phyloP scores from a whole-genome alignment of 495 filamentous ascomycete genomes.

The Podospora appendiculata region DNA sequence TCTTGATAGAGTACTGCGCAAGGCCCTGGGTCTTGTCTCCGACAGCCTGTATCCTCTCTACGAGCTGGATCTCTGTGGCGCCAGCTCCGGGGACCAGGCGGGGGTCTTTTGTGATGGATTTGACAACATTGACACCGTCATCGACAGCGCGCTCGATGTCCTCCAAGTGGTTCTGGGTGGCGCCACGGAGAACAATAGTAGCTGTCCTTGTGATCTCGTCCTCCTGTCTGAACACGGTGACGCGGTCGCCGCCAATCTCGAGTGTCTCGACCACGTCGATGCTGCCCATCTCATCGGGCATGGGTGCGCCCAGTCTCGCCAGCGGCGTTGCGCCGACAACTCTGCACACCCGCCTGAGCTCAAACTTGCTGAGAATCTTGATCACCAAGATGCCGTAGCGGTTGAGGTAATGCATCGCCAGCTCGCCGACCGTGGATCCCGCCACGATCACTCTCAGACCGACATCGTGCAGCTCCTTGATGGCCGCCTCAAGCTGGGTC shows the following conservation, averaged over 20 bases:
- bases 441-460: slow-evolving; percentile 88
- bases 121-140: slow-evolving; percentile 97
- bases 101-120: slow-evolving; percentile 91
- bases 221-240: slow-evolving; percentile 98
- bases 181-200: slow-evolving; percentile 89
- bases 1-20: slow-evolving; percentile 90
- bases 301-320: slow-evolving; percentile 90
- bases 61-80: slow-evolving; percentile 90
- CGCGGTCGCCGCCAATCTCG: slow-evolving; percentile 96
- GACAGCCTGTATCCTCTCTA: slow-evolving; percentile 80
- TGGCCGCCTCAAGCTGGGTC: slow-evolving; percentile 73
- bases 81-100: slow-evolving; percentile 90
- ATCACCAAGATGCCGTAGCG: slow-evolving; percentile 92
- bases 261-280: slow-evolving; percentile 95
- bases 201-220: slow-evolving; percentile 85
- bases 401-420: slow-evolving; percentile 96
- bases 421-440: slow-evolving; percentile 85
- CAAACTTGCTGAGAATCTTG: slow-evolving; percentile 97
- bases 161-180: slow-evolving; percentile 96
- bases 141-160: slow-evolving; percentile 97
- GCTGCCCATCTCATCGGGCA: slow-evolving; percentile 98
- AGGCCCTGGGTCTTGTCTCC: slow-evolving; percentile 89
- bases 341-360: slow-evolving; percentile 85
- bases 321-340: slow-evolving; percentile 95
- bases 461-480: slow-evolving; percentile 94